These are phyloP conservation scores for Syzygium jambos DNA, from an alignment of 345 rosid genomes.

Conservation along the genomic window DNA sequence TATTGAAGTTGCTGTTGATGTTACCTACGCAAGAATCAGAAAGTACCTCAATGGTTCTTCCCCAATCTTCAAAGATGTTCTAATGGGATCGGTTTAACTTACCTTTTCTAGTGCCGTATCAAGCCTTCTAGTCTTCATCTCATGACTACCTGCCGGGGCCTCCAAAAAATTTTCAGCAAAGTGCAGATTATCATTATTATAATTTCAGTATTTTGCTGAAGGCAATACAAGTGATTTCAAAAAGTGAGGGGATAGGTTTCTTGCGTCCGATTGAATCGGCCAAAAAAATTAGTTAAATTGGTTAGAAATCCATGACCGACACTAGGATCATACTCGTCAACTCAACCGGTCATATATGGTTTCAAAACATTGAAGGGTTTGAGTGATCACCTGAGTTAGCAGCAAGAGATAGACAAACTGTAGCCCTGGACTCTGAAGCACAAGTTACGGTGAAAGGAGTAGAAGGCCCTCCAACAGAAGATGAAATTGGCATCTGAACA, in stretches of 20 bases:
- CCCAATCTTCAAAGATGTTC: neutral
- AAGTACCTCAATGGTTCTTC: no score
- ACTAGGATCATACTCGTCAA: no score
- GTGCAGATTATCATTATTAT: constrained; percentile 1
- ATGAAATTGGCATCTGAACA: constrained; percentile 4
- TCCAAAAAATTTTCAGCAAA: neutral
- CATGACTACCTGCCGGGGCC: neutral
- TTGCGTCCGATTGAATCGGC: no score
- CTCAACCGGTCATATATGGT: neutral
- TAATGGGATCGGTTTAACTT: neutral
- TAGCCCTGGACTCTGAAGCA: constrained; percentile 4
- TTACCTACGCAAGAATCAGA: no score
- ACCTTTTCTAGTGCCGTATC: constrained; percentile 17
- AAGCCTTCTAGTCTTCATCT: neutral
- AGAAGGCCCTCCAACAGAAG: constrained; percentile 4
- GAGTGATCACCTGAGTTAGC: no score
- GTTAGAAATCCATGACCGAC: no score
- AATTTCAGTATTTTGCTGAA: neutral
- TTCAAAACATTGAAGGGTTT: no score
- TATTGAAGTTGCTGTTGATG: neutral
- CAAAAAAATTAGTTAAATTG: no score
- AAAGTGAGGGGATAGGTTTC: no score
- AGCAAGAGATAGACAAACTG: no score
- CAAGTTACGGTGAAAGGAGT: constrained; percentile 7
- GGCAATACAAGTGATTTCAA: no score